Evolutionary conservation across 352 stramenopile genomes (phyloP).

Genomic region (Pythium sukuiense): DNA sequence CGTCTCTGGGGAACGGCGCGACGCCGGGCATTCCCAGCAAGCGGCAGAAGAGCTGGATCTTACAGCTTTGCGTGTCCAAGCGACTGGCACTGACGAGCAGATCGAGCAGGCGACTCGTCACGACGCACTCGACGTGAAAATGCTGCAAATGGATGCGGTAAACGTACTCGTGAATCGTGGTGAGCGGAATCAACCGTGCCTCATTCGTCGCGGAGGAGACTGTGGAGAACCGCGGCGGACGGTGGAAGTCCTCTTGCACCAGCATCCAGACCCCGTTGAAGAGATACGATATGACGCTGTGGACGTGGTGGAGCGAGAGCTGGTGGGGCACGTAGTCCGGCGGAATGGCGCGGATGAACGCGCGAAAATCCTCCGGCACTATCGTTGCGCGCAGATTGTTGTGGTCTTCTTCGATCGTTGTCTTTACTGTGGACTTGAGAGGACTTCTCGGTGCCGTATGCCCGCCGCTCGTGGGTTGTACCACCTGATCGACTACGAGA

Average conservation of each 20-base stretch:
- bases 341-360: conserved; percentile 32
- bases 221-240: conserved; percentile 24
- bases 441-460: background rate
- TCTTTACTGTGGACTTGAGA: background rate
- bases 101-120: conserved; percentile 42
- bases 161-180: conserved; percentile 40
- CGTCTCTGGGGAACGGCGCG: conserved; percentile 32
- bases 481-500: background rate
- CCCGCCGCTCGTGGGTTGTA: background rate
- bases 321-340: conserved; percentile 40
- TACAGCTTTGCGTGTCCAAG: conserved; percentile 59
- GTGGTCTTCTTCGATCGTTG: conserved; percentile 13
- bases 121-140: conserved; percentile 42
- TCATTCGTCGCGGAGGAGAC: background rate
- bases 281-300: conserved; percentile 47
- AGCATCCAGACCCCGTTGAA: conserved; percentile 50
- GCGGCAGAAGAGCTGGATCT: conserved; percentile 51
- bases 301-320: conserved; percentile 37
- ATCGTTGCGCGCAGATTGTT: conserved; percentile 33
- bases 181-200: conserved; percentile 26
- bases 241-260: conserved; percentile 35
- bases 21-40: conserved; percentile 43
- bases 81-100: conserved; percentile 43
- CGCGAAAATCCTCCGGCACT: conserved; percentile 33
- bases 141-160: conserved; percentile 55